Conservation (phyloP, 805 yeast genomes). For the Hanseniaspora vineae region DNA sequence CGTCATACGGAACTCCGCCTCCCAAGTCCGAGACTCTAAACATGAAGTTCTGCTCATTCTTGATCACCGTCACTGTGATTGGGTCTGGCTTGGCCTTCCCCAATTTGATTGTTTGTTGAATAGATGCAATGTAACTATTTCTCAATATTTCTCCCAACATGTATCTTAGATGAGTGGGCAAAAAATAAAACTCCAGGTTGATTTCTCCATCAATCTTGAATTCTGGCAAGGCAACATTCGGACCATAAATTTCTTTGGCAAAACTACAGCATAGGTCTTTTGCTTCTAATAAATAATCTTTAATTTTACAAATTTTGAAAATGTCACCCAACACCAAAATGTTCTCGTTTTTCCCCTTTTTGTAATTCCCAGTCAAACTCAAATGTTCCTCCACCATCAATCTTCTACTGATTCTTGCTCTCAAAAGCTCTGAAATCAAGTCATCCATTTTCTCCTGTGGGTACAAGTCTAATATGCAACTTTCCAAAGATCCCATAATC, state of each 20-base stretch:
- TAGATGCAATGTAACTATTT: constrained; percentile 75
- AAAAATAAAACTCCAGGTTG: constrained; percentile 61
- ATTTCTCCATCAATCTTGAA: constrained; percentile 62
- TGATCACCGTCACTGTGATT: constrained; percentile 60
- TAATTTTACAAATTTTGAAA: constrained; percentile 65
- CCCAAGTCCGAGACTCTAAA: constrained; percentile 83
- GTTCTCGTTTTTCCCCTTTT: constrained; percentile 25
- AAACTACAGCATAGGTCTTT: constrained; percentile 37
- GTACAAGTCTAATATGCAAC: constrained; percentile 43
- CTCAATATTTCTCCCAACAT: constrained; percentile 78
- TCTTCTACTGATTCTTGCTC: constrained; percentile 82
- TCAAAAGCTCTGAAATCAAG: constrained; percentile 61
- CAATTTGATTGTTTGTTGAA: constrained; percentile 30
- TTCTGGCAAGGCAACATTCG: constrained; percentile 54
- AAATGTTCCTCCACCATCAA: constrained; percentile 87
- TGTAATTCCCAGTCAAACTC: constrained; percentile 56
- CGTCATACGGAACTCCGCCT: constrained; percentile 62
- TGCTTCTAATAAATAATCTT: constrained; percentile 48
- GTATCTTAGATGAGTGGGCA: constrained; percentile 78
- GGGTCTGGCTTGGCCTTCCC: constrained; percentile 45
- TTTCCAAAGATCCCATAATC: constrained; percentile 87
- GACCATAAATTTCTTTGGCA: constrained; percentile 37
- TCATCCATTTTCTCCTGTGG: constrained; percentile 55
- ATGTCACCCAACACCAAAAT: constrained; percentile 65
- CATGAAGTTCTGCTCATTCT: constrained; percentile 50